Evolutionary conservation across 768 basidiomycete species (phyloP).

Genomic region (Collybia sordida): DNA sequence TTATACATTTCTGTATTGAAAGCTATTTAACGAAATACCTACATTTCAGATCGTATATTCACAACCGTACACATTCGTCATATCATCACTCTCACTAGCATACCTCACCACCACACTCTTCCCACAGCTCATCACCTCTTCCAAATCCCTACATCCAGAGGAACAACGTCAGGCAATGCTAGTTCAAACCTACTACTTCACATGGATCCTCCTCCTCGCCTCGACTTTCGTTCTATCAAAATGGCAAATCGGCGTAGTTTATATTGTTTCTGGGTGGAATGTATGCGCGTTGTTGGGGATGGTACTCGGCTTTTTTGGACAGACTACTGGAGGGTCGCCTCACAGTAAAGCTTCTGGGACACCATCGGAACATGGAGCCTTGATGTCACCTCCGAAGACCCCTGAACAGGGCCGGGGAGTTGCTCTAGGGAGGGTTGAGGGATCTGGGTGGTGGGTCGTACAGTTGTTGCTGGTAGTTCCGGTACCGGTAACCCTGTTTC

Average conservation of each 20-base stretch:
- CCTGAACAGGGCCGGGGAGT: not conserved
- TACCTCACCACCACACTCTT: not conserved
- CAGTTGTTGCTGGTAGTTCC: constrained; percentile 58
- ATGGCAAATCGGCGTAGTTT: no score
- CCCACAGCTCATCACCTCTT: constrained; percentile 7
- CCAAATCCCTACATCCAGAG: constrained; percentile 39
- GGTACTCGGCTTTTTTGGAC: no score
- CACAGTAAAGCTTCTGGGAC: not conserved
- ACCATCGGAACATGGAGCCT: constrained; percentile 10
- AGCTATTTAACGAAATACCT: not conserved
- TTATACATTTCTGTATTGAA: not conserved
- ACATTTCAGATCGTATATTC: not conserved
- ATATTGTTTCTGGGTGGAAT: no score
- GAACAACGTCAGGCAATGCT: not conserved
- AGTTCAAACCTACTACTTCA: not conserved
- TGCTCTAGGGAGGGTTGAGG: constrained; percentile 12
- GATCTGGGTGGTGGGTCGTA: constrained; percentile 51
- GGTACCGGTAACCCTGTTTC: constrained; percentile 49
- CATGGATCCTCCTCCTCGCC: constrained; percentile 4
- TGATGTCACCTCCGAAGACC: constrained; percentile 4
- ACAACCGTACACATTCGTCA: not conserved
- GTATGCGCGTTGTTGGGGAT: no score
- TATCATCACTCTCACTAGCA: not conserved
- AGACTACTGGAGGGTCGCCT: no score
- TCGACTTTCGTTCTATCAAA: constrained; percentile 14